Evolutionary conservation across 2,329 filamentous ascomycete genomes (phyloP).

Genomic region (Ophiosphaerella narmari): DNA sequence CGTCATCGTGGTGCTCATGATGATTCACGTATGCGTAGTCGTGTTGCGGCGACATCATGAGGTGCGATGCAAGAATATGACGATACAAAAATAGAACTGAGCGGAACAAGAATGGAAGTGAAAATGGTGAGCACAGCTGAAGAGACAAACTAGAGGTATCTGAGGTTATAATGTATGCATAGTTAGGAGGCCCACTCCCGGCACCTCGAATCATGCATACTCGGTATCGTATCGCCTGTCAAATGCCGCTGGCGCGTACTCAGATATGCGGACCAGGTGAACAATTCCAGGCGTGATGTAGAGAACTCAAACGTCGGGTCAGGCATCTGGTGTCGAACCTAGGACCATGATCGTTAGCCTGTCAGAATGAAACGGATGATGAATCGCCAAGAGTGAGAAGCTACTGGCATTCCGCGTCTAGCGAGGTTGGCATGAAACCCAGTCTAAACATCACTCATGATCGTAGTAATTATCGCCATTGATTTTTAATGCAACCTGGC

Average conservation of each 20-base stretch:
- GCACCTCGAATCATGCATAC: slow-evolving; percentile 24
- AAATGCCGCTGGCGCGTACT: slow-evolving; percentile 16
- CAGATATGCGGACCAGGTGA: slow-evolving; percentile 4
- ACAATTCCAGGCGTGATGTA: slow-evolving; percentile 16
- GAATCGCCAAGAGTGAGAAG: slow-evolving; percentile 40
- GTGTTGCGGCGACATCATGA: slow-evolving; percentile 37
- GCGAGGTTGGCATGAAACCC: slow-evolving; percentile 29
- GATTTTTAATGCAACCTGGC: neutral
- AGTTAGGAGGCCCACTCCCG: slow-evolving; percentile 9
- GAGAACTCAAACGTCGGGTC: slow-evolving; percentile 19
- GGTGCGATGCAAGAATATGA: neutral
- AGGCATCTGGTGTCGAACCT: slow-evolving; percentile 18
- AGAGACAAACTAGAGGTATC: slow-evolving; percentile 23
- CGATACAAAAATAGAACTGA: slow-evolving; percentile 7
- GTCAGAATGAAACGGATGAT: slow-evolving; percentile 32
- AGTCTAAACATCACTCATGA: slow-evolving; percentile 20
- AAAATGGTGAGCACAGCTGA: slow-evolving; percentile 35
- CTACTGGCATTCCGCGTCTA: slow-evolving; percentile 23
- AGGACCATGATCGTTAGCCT: slow-evolving; percentile 25
- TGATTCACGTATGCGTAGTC: slow-evolving; percentile 34
- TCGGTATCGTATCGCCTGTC: slow-evolving; percentile 18
- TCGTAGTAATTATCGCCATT: neutral
- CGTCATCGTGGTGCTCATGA: slow-evolving; percentile 32
- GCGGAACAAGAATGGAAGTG: neutral
- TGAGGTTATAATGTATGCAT: slow-evolving; percentile 18